Evolutionary conservation across 2,329 filamentous ascomycete species (phyloP).

Genomic region (Hirsutella minnesotensis): DNA sequence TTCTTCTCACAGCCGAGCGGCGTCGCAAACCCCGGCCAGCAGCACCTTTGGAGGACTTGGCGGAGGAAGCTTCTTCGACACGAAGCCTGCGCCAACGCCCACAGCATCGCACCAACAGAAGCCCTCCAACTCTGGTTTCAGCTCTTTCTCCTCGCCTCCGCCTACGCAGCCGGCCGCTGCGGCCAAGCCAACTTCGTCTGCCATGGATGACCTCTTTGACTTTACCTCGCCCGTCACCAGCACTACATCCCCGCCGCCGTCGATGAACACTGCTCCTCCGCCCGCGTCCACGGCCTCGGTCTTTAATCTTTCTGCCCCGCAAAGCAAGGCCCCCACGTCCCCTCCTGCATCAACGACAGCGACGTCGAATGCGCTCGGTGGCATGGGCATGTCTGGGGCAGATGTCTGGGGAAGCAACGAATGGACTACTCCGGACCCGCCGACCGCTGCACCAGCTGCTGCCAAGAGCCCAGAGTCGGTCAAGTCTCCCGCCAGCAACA

Average conservation of each 20-base stretch:
- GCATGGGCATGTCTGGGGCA: conserved; percentile 32
- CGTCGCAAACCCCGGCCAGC: conserved; percentile 21
- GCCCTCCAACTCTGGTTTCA: conserved; percentile 48
- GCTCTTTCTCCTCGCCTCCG: conserved; percentile 41
- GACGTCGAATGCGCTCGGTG: conserved; percentile 23
- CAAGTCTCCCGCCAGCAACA: conserved; percentile 42
- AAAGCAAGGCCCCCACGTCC: conserved; percentile 30
- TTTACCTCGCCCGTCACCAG: conserved; percentile 45
- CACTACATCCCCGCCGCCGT: conserved; percentile 27
- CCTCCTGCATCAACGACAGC: conserved; percentile 24
- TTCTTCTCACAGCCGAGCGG: conserved; percentile 19
- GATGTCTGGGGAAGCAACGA: conserved; percentile 84
- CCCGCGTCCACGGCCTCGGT: conserved; percentile 45
- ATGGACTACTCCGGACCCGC: conserved; percentile 51
- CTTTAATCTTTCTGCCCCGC: conserved; percentile 64
- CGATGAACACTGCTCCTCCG: conserved; percentile 20
- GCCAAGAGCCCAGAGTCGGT: conserved; percentile 45
- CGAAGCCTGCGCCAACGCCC: conserved; percentile 46
- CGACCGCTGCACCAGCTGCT: conserved; percentile 28
- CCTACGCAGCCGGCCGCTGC: conserved; percentile 15
- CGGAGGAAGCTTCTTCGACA: conserved; percentile 77
- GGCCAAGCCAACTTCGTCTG: conserved; percentile 38
- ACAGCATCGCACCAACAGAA: conserved; percentile 36
- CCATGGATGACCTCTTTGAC: conserved; percentile 73
- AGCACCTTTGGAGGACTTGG: conserved; percentile 41